These are phyloP conservation scores for Rosellinia necatrix DNA, from an alignment of 2,329 filamentous ascomycete genomes.

Conservation along the genomic window DNA sequence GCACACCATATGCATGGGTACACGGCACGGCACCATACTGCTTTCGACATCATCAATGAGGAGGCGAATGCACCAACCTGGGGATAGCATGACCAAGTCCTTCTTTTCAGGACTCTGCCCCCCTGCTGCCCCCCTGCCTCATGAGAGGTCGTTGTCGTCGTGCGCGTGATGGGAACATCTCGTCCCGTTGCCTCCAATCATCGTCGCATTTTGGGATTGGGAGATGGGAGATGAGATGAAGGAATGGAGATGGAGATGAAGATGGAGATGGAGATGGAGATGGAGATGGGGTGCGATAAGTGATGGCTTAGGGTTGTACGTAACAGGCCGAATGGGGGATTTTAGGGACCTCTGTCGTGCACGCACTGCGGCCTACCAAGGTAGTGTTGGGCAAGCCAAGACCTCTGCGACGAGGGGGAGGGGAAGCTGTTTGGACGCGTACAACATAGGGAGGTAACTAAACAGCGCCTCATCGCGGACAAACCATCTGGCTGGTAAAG, in stretches of 20 bases:
- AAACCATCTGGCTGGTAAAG: slow-evolving; percentile 41
- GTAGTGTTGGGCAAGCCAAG: slow-evolving; percentile 38
- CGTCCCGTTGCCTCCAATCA: no score
- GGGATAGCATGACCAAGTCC: no score
- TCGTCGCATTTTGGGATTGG: slow-evolving; percentile 5
- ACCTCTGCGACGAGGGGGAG: not conserved
- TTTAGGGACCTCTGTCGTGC: slow-evolving; percentile 11
- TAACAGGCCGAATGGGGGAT: slow-evolving; percentile 25
- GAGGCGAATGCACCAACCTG: slow-evolving; percentile 10
- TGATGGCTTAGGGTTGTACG: slow-evolving; percentile 18
- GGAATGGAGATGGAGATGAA: slow-evolving; percentile 18
- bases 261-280: slow-evolving; percentile 18
- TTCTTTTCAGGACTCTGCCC: slow-evolving; percentile 4
- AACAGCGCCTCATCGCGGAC: slow-evolving; percentile 32
- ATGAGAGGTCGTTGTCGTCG: slow-evolving; percentile 17
- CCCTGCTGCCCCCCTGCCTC: no score
- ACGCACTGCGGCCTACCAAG: slow-evolving; percentile 29
- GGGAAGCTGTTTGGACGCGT: slow-evolving; percentile 12
- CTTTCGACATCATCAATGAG: no score
- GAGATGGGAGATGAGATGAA: not conserved
- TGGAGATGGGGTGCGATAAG: slow-evolving; percentile 23
- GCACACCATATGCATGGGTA: slow-evolving; percentile 15
- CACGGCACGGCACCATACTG: no score
- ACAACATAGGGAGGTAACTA: slow-evolving; percentile 2
- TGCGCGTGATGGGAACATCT: slow-evolving; percentile 25